These are phyloP conservation scores for Oryza rufipogon DNA, from an alignment of 176 grass and related monocot genomes.

Conservation along the genomic window DNA sequence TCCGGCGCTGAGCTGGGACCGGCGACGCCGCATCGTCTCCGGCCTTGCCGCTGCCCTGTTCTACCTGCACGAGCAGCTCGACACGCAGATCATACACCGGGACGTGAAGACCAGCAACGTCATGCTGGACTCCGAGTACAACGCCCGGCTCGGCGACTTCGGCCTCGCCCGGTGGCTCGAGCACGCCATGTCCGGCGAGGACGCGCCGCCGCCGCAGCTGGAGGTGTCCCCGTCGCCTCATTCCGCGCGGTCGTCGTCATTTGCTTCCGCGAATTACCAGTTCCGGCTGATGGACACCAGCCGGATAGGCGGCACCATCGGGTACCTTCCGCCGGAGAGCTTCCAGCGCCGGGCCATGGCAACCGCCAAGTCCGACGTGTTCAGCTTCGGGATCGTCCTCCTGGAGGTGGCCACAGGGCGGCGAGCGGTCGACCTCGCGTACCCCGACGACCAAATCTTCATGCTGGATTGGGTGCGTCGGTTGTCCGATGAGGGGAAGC, in stretches of 20 bases:
- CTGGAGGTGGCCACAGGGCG: slow-evolving; percentile 79
- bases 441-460: slow-evolving; percentile 88
- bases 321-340: slow-evolving; percentile 96
- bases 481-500: slow-evolving; percentile 64
- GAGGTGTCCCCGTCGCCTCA: slow-evolving; percentile 26
- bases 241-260: slow-evolving; percentile 40
- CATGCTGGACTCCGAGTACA: slow-evolving; percentile 85
- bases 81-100: slow-evolving; percentile 94
- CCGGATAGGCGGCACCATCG: slow-evolving; percentile 86
- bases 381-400: slow-evolving; percentile 94
- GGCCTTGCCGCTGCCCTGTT: slow-evolving; percentile 77
- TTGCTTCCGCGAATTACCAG: slow-evolving; percentile 55
- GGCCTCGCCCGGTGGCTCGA: slow-evolving; percentile 91
- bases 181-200: slow-evolving; percentile 46
- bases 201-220: background rate
- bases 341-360: slow-evolving; percentile 56
- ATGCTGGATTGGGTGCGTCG: slow-evolving; percentile 86
- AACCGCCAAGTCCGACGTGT: slow-evolving; percentile 87
- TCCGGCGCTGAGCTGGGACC: slow-evolving; percentile 55
- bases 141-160: slow-evolving; percentile 90
- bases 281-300: slow-evolving; percentile 86
- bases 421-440: slow-evolving; percentile 72
- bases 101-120: slow-evolving; percentile 97
- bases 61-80: slow-evolving; percentile 92
- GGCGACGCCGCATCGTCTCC: slow-evolving; percentile 51